phyloP scores from a whole-genome alignment of 2,329 filamentous ascomycete species.

The Trichoderma semiorbis region DNA sequence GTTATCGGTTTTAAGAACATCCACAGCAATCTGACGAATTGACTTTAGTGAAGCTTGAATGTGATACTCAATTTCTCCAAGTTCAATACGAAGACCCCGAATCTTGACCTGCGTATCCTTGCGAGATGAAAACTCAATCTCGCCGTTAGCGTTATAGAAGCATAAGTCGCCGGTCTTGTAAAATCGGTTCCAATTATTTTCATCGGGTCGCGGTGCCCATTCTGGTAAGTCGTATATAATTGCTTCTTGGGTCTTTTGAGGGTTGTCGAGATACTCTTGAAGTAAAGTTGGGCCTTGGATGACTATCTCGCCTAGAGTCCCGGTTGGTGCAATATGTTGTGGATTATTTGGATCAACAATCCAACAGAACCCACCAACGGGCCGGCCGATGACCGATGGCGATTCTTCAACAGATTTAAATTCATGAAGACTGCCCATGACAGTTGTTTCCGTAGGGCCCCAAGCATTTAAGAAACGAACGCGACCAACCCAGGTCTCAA shows the following conservation, averaged over 20 bases:
- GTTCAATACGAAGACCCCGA: neutral
- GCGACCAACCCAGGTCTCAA: slow-evolving; percentile 16
- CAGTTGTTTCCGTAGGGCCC: slow-evolving; percentile 20
- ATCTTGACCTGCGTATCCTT: slow-evolving; percentile 8
- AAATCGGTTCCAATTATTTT: neutral
- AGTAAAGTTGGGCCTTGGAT: slow-evolving; percentile 16
- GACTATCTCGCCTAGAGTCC: slow-evolving; percentile 14
- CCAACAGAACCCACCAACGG: slow-evolving; percentile 14
- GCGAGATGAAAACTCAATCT: slow-evolving; percentile 9
- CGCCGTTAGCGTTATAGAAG: slow-evolving; percentile 1
- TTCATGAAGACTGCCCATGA: slow-evolving; percentile 11
- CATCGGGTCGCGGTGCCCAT: slow-evolving; percentile 2
- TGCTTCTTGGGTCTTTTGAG: neutral
- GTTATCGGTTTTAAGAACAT: neutral
- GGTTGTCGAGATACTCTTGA: slow-evolving; percentile 15
- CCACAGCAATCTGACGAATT: slow-evolving; percentile 9
- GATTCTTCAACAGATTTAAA: slow-evolving; percentile 7
- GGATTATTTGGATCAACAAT: slow-evolving; percentile 15
- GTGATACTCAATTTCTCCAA: slow-evolving; percentile 19
- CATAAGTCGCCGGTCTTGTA: slow-evolving; percentile 14
- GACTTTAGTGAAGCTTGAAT: neutral
- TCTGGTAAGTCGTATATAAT: neutral
- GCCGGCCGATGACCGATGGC: slow-evolving; percentile 2
- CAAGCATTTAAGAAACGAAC: slow-evolving; percentile 21
- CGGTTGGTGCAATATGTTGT: slow-evolving; percentile 7